These are phyloP conservation scores for Eutypella sp. DNA, from an alignment of 2,329 filamentous ascomycete species.

Conservation along the genomic window DNA sequence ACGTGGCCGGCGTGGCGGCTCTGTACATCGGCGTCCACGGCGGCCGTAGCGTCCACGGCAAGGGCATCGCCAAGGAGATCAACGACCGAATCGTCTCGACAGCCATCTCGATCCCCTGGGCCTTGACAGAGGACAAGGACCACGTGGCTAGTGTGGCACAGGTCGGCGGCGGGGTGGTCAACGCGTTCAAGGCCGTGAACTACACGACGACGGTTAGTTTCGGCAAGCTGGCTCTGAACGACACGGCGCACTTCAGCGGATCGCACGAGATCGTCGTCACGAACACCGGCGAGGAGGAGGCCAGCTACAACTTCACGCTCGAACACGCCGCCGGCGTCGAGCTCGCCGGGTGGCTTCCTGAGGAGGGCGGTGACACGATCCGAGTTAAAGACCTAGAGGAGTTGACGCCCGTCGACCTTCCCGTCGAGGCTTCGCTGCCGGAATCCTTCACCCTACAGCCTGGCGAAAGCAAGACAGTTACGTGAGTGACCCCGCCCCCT, in stretches of 20 bases:
- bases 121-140: constrained; percentile 17
- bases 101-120: constrained; percentile 22
- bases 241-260: constrained; percentile 33
- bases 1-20: constrained; percentile 38
- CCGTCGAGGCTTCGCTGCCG: constrained; percentile 15
- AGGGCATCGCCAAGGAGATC: constrained; percentile 23
- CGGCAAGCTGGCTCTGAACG: constrained; percentile 38
- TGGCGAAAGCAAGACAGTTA: constrained; percentile 19
- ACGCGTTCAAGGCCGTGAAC: constrained; percentile 36
- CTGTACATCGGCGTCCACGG: constrained; percentile 30
- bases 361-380: constrained; percentile 5
- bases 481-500: constrained; percentile 6
- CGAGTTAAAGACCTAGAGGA: constrained; percentile 15
- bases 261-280: constrained; percentile 24
- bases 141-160: constrained; percentile 29
- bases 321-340: constrained; percentile 33
- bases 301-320: constrained; percentile 27
- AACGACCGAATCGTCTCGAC: constrained; percentile 28
- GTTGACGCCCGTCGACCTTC: constrained; percentile 14
- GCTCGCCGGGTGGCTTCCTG: constrained; percentile 17
- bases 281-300: constrained; percentile 29
- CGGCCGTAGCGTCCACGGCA: constrained; percentile 26
- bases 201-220: constrained; percentile 32
- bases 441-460: constrained; percentile 19
- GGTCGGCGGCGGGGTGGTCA: constrained; percentile 37